Conservation (phyloP, 306 rosid species). For the Heteromeles arbutifolia region DNA sequence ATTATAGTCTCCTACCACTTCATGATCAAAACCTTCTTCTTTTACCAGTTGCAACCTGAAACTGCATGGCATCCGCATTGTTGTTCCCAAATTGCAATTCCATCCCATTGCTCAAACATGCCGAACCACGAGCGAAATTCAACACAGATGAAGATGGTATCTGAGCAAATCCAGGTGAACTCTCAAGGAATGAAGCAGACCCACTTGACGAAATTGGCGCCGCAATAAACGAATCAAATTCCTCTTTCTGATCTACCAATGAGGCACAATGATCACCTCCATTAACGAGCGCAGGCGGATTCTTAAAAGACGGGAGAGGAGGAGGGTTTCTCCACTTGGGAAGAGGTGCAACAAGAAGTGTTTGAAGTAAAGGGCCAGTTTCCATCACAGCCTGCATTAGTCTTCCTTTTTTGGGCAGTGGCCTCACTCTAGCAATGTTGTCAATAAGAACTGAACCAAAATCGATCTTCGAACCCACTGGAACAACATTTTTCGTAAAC, state of each 20-base stretch:
- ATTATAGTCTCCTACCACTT: not conserved
- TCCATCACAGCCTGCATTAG: slow-evolving; percentile 35
- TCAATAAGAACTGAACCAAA: slow-evolving; percentile 17
- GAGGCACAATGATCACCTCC: not conserved
- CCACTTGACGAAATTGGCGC: not conserved
- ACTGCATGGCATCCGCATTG: not conserved
- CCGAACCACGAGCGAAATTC: not conserved
- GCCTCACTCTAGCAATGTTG: slow-evolving; percentile 19
- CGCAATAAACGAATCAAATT: not conserved
- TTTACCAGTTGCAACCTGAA: not conserved
- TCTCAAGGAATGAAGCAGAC: slow-evolving; percentile 5
- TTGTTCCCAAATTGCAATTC: not conserved
- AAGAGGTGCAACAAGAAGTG: slow-evolving; percentile 37
- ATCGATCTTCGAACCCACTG: not conserved
- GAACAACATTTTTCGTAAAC: not conserved
- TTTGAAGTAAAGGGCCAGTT: slow-evolving; percentile 45
- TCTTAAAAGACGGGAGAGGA: not conserved
- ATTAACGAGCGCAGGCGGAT: not conserved
- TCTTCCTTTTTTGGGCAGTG: slow-evolving; percentile 45
- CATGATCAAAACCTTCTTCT: not conserved
- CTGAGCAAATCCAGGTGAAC: not conserved
- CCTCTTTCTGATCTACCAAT: not conserved
- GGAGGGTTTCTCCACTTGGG: slow-evolving; percentile 43
- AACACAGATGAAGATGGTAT: slow-evolving; percentile 8
- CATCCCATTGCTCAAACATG: not conserved